These are phyloP conservation scores for Flaveria trinervia DNA, from an alignment of 129 eudicot genomes.

Conservation along the genomic window DNA sequence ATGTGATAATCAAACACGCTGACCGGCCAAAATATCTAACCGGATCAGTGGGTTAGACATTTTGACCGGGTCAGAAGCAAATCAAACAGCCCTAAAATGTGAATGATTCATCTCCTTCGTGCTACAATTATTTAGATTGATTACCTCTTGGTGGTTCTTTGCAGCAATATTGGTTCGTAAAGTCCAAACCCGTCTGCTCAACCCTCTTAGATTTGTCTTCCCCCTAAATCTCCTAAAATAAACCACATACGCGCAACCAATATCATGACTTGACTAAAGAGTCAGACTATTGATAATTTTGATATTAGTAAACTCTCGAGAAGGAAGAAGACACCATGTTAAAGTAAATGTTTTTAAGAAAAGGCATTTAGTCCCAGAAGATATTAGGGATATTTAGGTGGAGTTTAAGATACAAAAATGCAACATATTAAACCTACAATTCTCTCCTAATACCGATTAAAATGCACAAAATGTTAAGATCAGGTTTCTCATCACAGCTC, in stretches of 20 bases:
- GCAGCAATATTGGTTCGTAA: too few relatives aligned
- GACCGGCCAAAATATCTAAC: too few relatives aligned
- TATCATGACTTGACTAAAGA: neutral
- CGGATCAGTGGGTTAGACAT: too few relatives aligned
- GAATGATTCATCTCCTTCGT: too few relatives aligned
- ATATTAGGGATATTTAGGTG: neutral
- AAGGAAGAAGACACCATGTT: neutral
- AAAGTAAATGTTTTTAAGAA: neutral
- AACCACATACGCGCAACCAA: neutral
- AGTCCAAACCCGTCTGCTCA: too few relatives aligned
- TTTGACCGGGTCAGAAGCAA: too few relatives aligned
- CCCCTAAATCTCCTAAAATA: too few relatives aligned
- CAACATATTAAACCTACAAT: conserved; percentile 30
- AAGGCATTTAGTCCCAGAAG: neutral
- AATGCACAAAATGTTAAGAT: conserved; percentile 14
- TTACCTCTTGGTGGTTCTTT: too few relatives aligned
- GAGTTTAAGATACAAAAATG: conserved; percentile 33
- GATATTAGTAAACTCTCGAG: neutral
- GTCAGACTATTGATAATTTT: neutral
- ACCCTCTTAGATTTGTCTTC: too few relatives aligned
- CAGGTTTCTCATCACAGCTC: conserved; percentile 53
- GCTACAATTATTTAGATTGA: too few relatives aligned
- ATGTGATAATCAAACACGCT: too few relatives aligned
- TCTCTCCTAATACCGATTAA: conserved; percentile 20
- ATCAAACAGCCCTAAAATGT: too few relatives aligned